Base-by-base conservation (phyloP, 1,284 basidiomycete genomes). In the Somion occarium region DNA sequence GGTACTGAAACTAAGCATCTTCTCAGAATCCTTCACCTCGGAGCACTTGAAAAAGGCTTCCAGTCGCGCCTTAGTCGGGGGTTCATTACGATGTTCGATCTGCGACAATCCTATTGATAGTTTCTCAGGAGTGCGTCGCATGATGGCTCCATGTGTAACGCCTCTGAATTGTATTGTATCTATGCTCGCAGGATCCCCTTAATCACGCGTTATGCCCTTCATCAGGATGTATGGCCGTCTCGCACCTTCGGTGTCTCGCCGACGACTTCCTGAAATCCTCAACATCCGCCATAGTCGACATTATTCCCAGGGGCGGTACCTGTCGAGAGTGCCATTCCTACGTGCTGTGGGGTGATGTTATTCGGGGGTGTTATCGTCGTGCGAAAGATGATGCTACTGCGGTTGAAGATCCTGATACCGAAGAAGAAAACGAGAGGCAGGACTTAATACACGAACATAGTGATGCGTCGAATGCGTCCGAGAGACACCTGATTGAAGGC, bases 191-290 rank as follows among this genome's bases (percentile, higher is more conserved):
- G 86, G 73, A 85, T 47, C 78, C 82, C 27, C 67, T 88, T 3
- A 66, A 70, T 1, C 76, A 75, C 48, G 65, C 74, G 0, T 61
- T 82, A 2, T 83, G 81, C 60, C 79, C 86, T 0, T 56, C 70
- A n/a, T 39, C 64, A 2, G 56, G 59, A 12, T 89, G 85, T 65
- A 68, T 59, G 1, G 69, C 79, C 3, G 64, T 82, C 2, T 78
- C 83, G 1, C 92, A 95, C 64, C 69, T 93, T 0, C 57, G 63
- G 0, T 95, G 92, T 61, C 76, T 95, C 5, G 79, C 88, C 1
- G 46, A 68, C 3, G 62, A 73, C 19, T 90, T 91, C 63, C 73
- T 85, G 13, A 20, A 54, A 3, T 12, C 9, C 18, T 43, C 53
- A 0, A 26, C 53, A 0, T 50, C 46, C 4, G 18, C 45, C 5